Conservation (phyloP, 768 basidiomycete genomes). For the Naganishia friedmannii region DNA sequence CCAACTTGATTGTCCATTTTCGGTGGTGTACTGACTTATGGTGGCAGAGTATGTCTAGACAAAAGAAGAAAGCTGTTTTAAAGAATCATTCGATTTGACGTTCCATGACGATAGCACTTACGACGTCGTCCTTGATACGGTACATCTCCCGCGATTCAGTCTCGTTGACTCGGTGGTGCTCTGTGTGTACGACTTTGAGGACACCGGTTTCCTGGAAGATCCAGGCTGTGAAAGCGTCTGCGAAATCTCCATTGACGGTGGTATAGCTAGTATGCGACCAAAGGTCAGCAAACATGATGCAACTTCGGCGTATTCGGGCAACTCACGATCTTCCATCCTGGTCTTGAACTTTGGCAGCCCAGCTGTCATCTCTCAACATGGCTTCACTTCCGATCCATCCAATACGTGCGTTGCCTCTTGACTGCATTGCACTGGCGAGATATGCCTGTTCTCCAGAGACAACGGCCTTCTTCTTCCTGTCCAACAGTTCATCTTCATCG, state of each 20-base stretch:
- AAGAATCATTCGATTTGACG: background rate
- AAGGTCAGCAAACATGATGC: background rate
- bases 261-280: background rate
- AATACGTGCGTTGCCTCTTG: conserved; percentile 69
- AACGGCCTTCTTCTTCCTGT: conserved; percentile 59
- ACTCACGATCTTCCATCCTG: conserved; percentile 56
- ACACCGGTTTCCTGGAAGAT: conserved; percentile 82
- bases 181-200: conserved; percentile 66
- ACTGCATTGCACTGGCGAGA: conserved; percentile 86
- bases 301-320: background rate
- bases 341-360: conserved; percentile 59
- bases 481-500: conserved; percentile 61
- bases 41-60: conserved; percentile 68
- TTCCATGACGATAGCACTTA: conserved; percentile 50
- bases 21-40: conserved; percentile 63
- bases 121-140: conserved; percentile 80
- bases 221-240: conserved; percentile 76
- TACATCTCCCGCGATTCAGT: conserved; percentile 55
- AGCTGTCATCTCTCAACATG: conserved; percentile 72
- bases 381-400: conserved; percentile 79
- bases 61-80: background rate
- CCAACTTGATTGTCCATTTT: conserved; percentile 58
- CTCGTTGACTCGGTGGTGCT: conserved; percentile 63
- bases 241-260: conserved; percentile 65
- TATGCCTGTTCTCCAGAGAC: conserved; percentile 72